Evolutionary conservation across 345 rosid genomes (phyloP), one percentile per base, ranked within the genome.

Genomic region (Melaleuca alternifolia): DNA sequence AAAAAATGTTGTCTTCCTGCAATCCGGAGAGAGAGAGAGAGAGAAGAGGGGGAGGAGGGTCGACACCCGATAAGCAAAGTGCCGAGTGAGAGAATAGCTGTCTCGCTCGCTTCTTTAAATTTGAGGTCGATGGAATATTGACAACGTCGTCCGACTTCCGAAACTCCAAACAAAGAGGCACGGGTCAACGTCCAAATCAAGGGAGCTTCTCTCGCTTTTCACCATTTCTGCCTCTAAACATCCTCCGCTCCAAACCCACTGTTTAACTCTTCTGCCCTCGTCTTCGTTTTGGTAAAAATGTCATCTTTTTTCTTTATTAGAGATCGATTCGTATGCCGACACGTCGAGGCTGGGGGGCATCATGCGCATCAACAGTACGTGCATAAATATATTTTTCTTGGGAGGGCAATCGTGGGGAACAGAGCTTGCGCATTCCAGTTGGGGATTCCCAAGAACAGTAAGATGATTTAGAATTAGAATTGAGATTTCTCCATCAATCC

Each of bases 301-400:
- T 20, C 79, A 2, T 9, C 79, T 33, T 33, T 33, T 65, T 41
- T 33, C 18, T 41, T 4, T 21, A 71, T 71, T 9, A 20, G 37
- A 30, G 16, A 62, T 62, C 6, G 76, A 6, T 5, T 8, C 0
- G 46, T 0, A 21, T 20, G 46, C 46, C 16, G 77, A 33, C 77
- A 30, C 24, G 46, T 65, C 46, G 46, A 30, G 77, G 33, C 46
- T 11, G 20, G 76, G 10, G 5, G 3, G 33, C 30, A n/a, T 61
- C 6, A n/a, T 6, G 41, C 44, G 62, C 10, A 28, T 62, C 46
- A 5, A 33, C 77, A 0, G 46, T 0, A 16, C 46, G 11, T 65
- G 24, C 33, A 71, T 18, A 33, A 71, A 18, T 33, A 33, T 18
- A 4, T 41, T 18, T 9, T 2, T 1, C 18, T 2, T 23, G 21